Evolutionary conservation across 371 early-diverging fungal genomes (phyloP).

Genomic region (Zancudomyces culisetae): DNA sequence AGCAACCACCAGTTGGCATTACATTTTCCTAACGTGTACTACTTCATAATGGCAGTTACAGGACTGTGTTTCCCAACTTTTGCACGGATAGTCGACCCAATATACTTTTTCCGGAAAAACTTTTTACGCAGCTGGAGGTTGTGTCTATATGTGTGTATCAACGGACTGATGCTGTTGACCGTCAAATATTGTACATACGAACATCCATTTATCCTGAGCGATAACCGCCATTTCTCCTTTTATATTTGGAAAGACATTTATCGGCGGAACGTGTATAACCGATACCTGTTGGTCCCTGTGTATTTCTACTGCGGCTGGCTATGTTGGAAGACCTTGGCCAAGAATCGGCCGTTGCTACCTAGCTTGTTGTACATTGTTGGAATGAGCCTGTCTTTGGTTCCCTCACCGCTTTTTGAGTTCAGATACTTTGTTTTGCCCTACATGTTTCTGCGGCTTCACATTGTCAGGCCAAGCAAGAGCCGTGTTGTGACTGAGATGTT

Average conservation of each 20-base stretch:
- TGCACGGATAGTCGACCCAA: conserved; percentile 5
- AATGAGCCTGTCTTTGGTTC: conserved; percentile 45
- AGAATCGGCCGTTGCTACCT: conserved; percentile 4
- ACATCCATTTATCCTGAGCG: conserved; percentile 85
- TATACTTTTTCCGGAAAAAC: conserved; percentile 7
- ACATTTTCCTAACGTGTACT: conserved; percentile 75
- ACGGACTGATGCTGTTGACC: conserved; percentile 4
- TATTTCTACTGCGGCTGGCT: conserved; percentile 37
- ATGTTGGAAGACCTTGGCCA: conserved; percentile 14
- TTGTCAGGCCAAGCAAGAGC: conserved; percentile 9
- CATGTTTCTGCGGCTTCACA: conserved; percentile 46
- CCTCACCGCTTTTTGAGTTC: conserved; percentile 85
- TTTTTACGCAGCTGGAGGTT: conserved; percentile 4
- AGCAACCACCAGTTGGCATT: conserved; percentile 61
- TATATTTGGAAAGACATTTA: conserved; percentile 78
- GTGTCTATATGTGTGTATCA: background rate
- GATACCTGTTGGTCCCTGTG: conserved; percentile 42
- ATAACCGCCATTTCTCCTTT: conserved; percentile 89
- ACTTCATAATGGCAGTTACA: conserved; percentile 51
- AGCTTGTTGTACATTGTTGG: conserved; percentile 17
- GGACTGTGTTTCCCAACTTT: conserved; percentile 20
- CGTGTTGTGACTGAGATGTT: conserved; percentile 21
- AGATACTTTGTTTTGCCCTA: conserved; percentile 86
- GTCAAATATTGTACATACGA: conserved; percentile 25
- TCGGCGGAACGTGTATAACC: conserved; percentile 27